Evolutionary conservation across 257 asterid genomes (phyloP), one percentile per base, ranked within the genome.

Genomic region (Solanum rostratum): DNA sequence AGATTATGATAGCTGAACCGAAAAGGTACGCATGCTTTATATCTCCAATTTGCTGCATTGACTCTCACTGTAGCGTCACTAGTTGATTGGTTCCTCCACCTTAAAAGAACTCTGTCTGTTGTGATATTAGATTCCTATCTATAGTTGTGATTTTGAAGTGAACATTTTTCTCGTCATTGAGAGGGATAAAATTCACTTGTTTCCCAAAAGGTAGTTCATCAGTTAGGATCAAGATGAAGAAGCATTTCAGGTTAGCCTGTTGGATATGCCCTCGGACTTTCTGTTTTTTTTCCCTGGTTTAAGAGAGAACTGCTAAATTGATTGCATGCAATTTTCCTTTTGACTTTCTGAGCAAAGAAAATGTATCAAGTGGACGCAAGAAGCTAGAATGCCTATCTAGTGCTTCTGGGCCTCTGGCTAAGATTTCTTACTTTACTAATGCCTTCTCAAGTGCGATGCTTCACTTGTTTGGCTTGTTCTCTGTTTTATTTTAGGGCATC

Each of bases 1-100:
- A 96, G 89, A 96, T 96, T 83, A 96, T 96, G 98, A 92, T 96
- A 83, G 99, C 98, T 30, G 99, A 96, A 87, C 88, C 70, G 14
- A 92, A 89, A 80, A 92, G 98, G 99, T 96, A 89, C 43, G 89
- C 63, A 20, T 22, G 13, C 41, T 50, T 86, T 65, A 70, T 24
- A 71, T 84, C 46, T 43, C 66, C 1, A 2, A 57, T 37, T 78
- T 76, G 43, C 45, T 76, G 59, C 60, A 24, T 74, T 16, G 27
- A 27, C 24, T 49, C 55, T 76, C 11, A 15, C 27, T 76, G 45
- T 49, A 22, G 10, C 27, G 62, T 4, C 62, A 49, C 27, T 49
- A 50, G 63, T 50, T 76, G 24, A 76, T 76, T 50, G 33, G 4
- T 74, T 74, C 43, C 41, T 74, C 80, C 39, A 43, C 39, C 57